phyloP scores from a whole-genome alignment of 306 rosid genomes.

The Quercus ilex region DNA sequence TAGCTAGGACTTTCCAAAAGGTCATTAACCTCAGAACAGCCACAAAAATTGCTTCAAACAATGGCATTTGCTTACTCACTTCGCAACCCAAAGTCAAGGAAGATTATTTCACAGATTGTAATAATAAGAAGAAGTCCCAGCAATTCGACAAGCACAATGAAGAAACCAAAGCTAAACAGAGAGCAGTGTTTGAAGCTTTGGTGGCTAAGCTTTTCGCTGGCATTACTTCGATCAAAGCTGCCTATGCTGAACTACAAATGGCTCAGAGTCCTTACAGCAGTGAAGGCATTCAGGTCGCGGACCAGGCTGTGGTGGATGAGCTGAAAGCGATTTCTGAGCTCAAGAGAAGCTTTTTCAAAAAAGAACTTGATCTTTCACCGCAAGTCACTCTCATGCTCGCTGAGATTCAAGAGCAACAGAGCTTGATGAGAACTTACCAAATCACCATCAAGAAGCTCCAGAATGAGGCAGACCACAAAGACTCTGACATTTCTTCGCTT shows the following conservation, averaged over 20 bases:
- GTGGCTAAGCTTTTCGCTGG: slow-evolving; percentile 84
- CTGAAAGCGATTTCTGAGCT: slow-evolving; percentile 68
- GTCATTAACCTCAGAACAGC: slow-evolving; percentile 64
- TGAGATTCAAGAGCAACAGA: slow-evolving; percentile 94
- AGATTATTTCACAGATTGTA: slow-evolving; percentile 22
- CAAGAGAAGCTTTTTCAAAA: slow-evolving; percentile 62
- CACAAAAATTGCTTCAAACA: slow-evolving; percentile 56
- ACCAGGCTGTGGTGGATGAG: slow-evolving; percentile 81
- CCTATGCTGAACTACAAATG: slow-evolving; percentile 93
- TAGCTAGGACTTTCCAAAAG: slow-evolving; percentile 57
- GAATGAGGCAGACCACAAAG: slow-evolving; percentile 44
- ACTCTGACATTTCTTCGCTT: slow-evolving; percentile 16
- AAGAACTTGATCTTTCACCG: slow-evolving; percentile 80
- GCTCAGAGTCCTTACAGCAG: slow-evolving; percentile 87
- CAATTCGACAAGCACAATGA: slow-evolving; percentile 13
- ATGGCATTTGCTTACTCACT: slow-evolving; percentile 74
- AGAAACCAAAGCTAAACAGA: slow-evolving; percentile 40
- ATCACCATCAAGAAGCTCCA: slow-evolving; percentile 69
- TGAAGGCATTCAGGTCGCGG: slow-evolving; percentile 71
- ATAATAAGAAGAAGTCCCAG: slow-evolving; percentile 16
- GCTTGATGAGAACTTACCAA: slow-evolving; percentile 78
- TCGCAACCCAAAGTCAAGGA: slow-evolving; percentile 49
- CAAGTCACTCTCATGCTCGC: slow-evolving; percentile 88
- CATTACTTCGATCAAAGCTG: slow-evolving; percentile 86
- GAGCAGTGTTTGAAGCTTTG: slow-evolving; percentile 80